Evolutionary conservation across 2,329 filamentous ascomycete genomes (phyloP).

Genomic region (Botrytis tulipae): DNA sequence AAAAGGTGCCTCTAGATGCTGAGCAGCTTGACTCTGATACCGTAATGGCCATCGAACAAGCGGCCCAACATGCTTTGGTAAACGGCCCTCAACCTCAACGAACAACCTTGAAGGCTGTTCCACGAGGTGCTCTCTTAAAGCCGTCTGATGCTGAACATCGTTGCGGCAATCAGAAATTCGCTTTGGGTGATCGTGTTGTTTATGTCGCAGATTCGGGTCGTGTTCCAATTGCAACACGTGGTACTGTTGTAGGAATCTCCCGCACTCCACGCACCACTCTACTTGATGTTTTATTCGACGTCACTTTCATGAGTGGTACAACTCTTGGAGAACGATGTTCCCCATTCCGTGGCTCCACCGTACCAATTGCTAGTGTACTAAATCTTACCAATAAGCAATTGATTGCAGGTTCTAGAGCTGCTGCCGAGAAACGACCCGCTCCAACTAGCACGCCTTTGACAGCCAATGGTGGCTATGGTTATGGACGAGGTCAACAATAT

Average conservation of each 20-base stretch:
- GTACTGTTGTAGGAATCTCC: constrained; percentile 93
- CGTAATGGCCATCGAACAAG: constrained; percentile 75
- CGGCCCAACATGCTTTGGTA: constrained; percentile 63
- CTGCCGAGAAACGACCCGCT: constrained; percentile 52
- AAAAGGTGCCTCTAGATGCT: constrained; percentile 92
- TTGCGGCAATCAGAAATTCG: constrained; percentile 78
- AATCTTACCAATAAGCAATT: constrained; percentile 84
- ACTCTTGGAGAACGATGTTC: constrained; percentile 87
- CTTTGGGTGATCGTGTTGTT: constrained; percentile 84
- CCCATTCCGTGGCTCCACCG: constrained; percentile 90
- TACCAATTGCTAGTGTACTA: constrained; percentile 81
- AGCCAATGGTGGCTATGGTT: constrained; percentile 53
- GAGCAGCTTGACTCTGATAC: constrained; percentile 92
- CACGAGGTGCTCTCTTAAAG: constrained; percentile 82
- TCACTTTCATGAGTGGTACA: constrained; percentile 95
- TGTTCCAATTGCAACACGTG: constrained; percentile 86
- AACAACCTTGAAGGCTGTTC: constrained; percentile 76
- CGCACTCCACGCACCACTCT: constrained; percentile 79
- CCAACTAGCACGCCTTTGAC: constrained; percentile 52
- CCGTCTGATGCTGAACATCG: constrained; percentile 95
- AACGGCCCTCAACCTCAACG: constrained; percentile 54
- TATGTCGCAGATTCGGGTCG: constrained; percentile 92
- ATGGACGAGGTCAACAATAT: constrained; percentile 61
- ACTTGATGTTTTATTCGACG: constrained; percentile 90
- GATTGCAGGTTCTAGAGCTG: constrained; percentile 62